These are phyloP conservation scores for Chalciporus sp. DNA, from an alignment of 1,284 basidiomycete species.

Conservation along the genomic window DNA sequence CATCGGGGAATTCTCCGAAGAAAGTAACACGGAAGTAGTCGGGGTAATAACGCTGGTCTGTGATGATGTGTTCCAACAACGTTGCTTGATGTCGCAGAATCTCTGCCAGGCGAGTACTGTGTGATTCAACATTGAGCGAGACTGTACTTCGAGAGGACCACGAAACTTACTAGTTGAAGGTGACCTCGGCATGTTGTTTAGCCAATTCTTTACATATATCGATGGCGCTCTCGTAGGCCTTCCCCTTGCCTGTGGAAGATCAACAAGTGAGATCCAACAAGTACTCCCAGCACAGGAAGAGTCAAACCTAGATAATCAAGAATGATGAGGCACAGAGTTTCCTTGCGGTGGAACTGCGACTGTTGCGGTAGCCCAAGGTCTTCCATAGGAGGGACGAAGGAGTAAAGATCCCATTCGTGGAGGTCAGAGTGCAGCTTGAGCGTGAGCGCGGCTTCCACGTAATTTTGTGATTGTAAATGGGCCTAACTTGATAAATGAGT, in stretches of 20 bases:
- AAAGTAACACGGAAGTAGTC: constrained; percentile 95
- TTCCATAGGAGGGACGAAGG: constrained; percentile 83
- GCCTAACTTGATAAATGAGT: constrained; percentile 48
- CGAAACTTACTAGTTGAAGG: constrained; percentile 83
- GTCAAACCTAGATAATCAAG: constrained; percentile 83
- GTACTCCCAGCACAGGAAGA: constrained; percentile 12
- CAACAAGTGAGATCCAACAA: constrained; percentile 4
- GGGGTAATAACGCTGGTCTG: constrained; percentile 80
- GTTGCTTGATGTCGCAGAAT: constrained; percentile 84
- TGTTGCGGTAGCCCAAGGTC: constrained; percentile 89
- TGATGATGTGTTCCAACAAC: constrained; percentile 82
- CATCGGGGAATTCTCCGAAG: constrained; percentile 87
- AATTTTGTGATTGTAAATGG: constrained; percentile 86
- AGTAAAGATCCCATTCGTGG: constrained; percentile 84
- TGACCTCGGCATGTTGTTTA: constrained; percentile 81
- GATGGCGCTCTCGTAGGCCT: constrained; percentile 94
- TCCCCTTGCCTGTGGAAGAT: constrained; percentile 74
- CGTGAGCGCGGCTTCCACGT: constrained; percentile 90
- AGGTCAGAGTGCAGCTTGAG: constrained; percentile 93
- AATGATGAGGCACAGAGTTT: constrained; percentile 84
- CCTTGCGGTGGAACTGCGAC: constrained; percentile 92
- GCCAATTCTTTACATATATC: constrained; percentile 92
- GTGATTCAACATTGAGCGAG: constrained; percentile 10
- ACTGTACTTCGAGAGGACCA: constrained; percentile 8
- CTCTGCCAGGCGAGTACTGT: constrained; percentile 78